These are phyloP conservation scores for Wallacemonas collosoma DNA, from an alignment of 208 protist genomes.

Conservation along the genomic window DNA sequence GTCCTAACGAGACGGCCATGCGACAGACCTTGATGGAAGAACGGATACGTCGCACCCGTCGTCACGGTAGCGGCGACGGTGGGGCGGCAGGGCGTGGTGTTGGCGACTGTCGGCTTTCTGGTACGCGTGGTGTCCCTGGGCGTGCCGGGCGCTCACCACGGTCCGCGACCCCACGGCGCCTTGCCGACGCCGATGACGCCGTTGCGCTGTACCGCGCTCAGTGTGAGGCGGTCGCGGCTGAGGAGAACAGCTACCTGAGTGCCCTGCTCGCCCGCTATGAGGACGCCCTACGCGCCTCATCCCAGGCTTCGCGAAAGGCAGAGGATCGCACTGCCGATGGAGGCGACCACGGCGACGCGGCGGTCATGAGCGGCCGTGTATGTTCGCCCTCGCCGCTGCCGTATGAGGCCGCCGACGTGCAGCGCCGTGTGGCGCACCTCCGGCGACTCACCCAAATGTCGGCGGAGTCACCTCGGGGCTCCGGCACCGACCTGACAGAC, in stretches of 20 bases:
- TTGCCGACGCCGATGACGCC: not conserved
- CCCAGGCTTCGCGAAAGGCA: not conserved
- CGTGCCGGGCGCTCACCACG: too few species aligned
- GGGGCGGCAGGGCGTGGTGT: too few species aligned
- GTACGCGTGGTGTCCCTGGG: too few species aligned
- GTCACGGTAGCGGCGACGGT: not conserved
- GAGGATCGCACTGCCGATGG: not conserved
- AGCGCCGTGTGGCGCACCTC: not conserved
- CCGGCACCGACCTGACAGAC: too few species aligned
- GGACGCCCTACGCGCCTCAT: not conserved
- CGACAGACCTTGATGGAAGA: constrained; percentile 14
- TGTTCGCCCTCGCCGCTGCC: not conserved
- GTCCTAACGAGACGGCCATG: not conserved
- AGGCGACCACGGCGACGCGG: not conserved
- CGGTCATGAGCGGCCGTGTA: not conserved
- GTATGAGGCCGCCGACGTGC: constrained; percentile 2
- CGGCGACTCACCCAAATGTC: not conserved
- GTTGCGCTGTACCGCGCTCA: not conserved
- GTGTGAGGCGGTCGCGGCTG: constrained; percentile 11
- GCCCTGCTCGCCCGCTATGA: not conserved
- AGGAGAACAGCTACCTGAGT: constrained; percentile 1
- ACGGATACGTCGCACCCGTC: constrained; percentile 4
- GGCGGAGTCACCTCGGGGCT: too few species aligned
- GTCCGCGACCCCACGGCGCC: too few species aligned
- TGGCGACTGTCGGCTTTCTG: too few species aligned